Percentiles rank a stretch among this genome's conserved stretches.
These are phyloP conservation scores for Infundibulicybe gibba DNA, from an alignment of 768 basidiomycete genomes.

Conservation along the genomic window DNA sequence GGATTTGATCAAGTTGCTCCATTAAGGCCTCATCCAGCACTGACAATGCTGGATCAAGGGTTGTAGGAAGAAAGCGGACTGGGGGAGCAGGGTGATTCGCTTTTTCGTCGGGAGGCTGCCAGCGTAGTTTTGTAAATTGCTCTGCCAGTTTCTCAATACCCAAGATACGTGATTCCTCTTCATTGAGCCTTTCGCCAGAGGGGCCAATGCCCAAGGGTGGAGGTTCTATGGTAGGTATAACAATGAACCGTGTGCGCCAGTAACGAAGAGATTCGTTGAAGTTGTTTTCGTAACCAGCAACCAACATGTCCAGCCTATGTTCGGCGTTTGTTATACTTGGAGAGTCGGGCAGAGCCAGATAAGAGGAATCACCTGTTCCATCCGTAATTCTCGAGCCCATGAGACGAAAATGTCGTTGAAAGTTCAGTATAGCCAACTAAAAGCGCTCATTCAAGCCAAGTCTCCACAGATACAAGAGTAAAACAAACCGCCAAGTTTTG, in stretches of 20 bases:
- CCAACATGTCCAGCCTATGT: conserved; percentile 76
- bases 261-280: conserved; percentile 83
- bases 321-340: background rate
- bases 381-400: conserved; percentile 78
- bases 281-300: conserved; percentile 77
- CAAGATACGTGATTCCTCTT: conserved; percentile 83
- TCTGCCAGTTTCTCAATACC: conserved; percentile 93
- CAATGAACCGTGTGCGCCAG: conserved; percentile 91
- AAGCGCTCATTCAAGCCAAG: background rate
- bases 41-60: conserved; percentile 76
- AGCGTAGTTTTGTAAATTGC: conserved; percentile 79
- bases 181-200: conserved; percentile 71
- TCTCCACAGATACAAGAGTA: background rate
- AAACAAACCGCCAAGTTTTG: conserved; percentile 64
- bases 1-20: conserved; percentile 77
- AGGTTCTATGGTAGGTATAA: conserved; percentile 81
- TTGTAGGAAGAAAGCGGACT: conserved; percentile 79
- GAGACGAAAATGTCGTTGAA: conserved; percentile 68
- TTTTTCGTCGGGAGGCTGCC: conserved; percentile 65
- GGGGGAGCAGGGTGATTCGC: conserved; percentile 44
- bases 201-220: conserved; percentile 54
- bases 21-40: conserved; percentile 78
- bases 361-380: conserved; percentile 69
- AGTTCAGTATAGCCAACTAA: conserved; percentile 78
- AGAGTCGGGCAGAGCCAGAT: background rate